Conservation (phyloP, 495 filamentous ascomycete genomes). For the Penicillium flavigenum region DNA sequence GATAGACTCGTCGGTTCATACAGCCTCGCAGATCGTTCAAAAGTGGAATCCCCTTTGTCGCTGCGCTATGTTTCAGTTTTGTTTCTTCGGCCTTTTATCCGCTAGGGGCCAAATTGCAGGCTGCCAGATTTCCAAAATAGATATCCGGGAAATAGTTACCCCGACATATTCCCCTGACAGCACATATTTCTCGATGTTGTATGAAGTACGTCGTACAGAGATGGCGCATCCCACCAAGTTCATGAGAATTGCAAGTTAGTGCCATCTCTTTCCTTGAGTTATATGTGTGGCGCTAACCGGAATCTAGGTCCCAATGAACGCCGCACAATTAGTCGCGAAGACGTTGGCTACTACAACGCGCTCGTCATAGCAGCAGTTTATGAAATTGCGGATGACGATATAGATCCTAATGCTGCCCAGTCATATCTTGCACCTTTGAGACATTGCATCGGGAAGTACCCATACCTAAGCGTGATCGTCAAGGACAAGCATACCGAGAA, state of each 20-base stretch:
- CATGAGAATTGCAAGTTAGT: conserved; percentile 7
- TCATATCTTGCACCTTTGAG: conserved; percentile 21
- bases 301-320: conserved; percentile 28
- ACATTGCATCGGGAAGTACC: conserved; percentile 18
- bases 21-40: not conserved
- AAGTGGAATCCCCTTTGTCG: not conserved
- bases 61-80: not conserved
- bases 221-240: not conserved
- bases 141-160: not conserved
- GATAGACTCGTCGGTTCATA: not conserved
- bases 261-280: not conserved
- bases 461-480: conserved; percentile 23
- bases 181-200: not conserved
- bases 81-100: not conserved
- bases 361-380: conserved; percentile 27
- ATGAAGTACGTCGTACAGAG: not conserved
- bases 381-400: conserved; percentile 13
- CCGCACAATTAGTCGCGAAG: conserved; percentile 30
- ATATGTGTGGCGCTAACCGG: conserved; percentile 2
- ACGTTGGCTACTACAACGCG: conserved; percentile 27
- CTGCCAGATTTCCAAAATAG: not conserved
- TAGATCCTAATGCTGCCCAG: conserved; percentile 10
- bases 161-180: not conserved
- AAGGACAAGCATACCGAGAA: conserved; percentile 26
- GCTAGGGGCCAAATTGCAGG: too few relatives aligned